A percentile compares a stretch with the other conserved stretches of the same genome.
These are phyloP conservation scores for Platanthera guangdongensis DNA, from an alignment of 106 monocot genomes.

Conservation along the genomic window DNA sequence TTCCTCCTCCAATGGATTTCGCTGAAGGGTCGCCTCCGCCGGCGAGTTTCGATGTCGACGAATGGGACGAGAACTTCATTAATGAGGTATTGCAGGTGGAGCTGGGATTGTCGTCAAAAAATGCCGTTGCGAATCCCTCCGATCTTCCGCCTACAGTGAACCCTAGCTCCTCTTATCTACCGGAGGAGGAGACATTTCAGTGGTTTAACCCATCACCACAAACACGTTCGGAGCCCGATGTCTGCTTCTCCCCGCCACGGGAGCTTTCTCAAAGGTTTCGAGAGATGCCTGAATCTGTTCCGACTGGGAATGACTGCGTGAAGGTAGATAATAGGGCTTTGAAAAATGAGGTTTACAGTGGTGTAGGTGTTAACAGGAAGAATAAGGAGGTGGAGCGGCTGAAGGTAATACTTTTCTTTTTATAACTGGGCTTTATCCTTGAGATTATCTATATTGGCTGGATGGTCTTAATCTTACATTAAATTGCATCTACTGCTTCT, in stretches of 20 bases:
- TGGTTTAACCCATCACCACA: not conserved
- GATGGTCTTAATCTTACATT: not conserved
- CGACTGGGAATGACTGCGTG: conserved; percentile 5
- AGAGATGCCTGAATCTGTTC: not conserved
- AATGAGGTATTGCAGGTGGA: conserved; percentile 26
- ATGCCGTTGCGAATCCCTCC: conserved; percentile 7
- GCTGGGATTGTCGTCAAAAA: conserved; percentile 35
- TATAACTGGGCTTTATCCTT: not conserved
- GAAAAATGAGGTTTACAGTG: not conserved
- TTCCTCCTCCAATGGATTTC: not conserved
- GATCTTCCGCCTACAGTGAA: not conserved
- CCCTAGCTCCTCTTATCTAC: not conserved
- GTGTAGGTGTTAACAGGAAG: conserved; percentile 12
- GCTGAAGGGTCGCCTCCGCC: not conserved
- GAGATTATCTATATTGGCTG: not conserved
- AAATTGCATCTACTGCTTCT: not conserved
- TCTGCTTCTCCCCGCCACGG: conserved; percentile 45
- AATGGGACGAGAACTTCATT: conserved; percentile 58
- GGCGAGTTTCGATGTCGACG: conserved; percentile 51
- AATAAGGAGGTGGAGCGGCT: conserved; percentile 33
- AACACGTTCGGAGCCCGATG: not conserved
- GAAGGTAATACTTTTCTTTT: conserved; percentile 24
- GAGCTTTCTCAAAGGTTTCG: conserved; percentile 41
- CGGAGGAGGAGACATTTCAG: not conserved
- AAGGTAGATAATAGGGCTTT: conserved; percentile 2